phyloP scores from a whole-genome alignment of 805 yeast genomes.

The Hanseniaspora nectarophila region DNA sequence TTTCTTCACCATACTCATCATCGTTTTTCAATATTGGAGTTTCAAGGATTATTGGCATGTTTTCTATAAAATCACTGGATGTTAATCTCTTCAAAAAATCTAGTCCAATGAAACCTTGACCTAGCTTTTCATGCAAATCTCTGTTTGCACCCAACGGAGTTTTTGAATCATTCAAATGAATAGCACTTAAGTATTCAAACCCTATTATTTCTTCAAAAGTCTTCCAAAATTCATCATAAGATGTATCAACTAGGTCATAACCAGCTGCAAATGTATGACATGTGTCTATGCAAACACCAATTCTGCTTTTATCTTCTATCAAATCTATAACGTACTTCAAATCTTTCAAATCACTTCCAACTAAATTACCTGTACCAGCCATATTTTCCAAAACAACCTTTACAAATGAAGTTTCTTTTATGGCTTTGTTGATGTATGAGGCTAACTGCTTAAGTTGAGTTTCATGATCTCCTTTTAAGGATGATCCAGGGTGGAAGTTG shows the following conservation, averaged over 20 bases:
- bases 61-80: slow-evolving; percentile 48
- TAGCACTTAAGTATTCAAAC: slow-evolving; percentile 56
- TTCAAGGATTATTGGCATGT: slow-evolving; percentile 73
- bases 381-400: slow-evolving; percentile 87
- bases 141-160: slow-evolving; percentile 83
- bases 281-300: slow-evolving; percentile 95
- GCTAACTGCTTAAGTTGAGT: slow-evolving; percentile 63
- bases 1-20: slow-evolving; percentile 69
- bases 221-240: slow-evolving; percentile 58
- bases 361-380: slow-evolving; percentile 93
- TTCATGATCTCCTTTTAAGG: slow-evolving; percentile 56
- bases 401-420: slow-evolving; percentile 59
- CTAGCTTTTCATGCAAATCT: slow-evolving; percentile 82
- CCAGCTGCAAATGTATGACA: slow-evolving; percentile 97
- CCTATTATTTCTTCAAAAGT: slow-evolving; percentile 69
- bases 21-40: slow-evolving; percentile 61
- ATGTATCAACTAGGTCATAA: slow-evolving; percentile 61
- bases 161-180: slow-evolving; percentile 90
- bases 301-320: slow-evolving; percentile 68
- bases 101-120: slow-evolving; percentile 78
- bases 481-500: slow-evolving; percentile 89
- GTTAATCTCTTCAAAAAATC: slow-evolving; percentile 72
- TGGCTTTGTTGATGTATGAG: slow-evolving; percentile 65
- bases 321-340: slow-evolving; percentile 58
- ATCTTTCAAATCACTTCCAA: slow-evolving; percentile 74